Evolutionary conservation across 2,329 filamentous ascomycete species (phyloP), one percentile per base, ranked within the genome.

Genomic region (Trichoderma pleuroti): DNA sequence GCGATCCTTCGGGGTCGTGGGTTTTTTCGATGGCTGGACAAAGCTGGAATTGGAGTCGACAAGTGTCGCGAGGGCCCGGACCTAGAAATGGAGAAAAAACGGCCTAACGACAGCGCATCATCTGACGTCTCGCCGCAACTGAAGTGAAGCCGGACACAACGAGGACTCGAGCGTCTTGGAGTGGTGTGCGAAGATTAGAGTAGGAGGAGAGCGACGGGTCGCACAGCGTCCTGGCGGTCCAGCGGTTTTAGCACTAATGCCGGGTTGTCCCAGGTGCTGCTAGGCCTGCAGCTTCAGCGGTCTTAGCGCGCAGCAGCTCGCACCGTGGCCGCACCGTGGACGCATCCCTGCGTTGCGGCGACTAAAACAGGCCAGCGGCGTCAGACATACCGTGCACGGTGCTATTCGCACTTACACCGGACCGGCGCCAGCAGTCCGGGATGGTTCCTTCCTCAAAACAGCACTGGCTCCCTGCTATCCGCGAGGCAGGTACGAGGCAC

Each of bases 211-310:
- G 59, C 24, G 59, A 69, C 42, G 46, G 67, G 67, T 69, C 21
- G 67, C 67, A 69, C 67, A 69, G 59, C 67, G 67, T 63, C 56
- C 30, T 56, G 59, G 57, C 56, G 46, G 32, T 21, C 42, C 28
- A 60, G 56, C 28, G 39, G 39, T 46, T 36, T 36, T 52, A 39
- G 66, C 57, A 54, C 66, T 69, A 63, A 63, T 62, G 59, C 59
- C 59, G 59, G 67, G 59, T 42, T 42, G 34, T 39, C 36, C 65
- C 36, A 68, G 65, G 54, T 49, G 52, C 65, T 34, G 36, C 54
- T 18, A 52, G n/a, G 65, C 65, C 65, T 68, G 65, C 65, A 68
- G 56, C 65, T 68, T 61, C 65, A 68, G 65, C 65, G 39, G 24
- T 68, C 65, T 46, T 68, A 68, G 65, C 65, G 56, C 65, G 28